These are phyloP conservation scores for Isabelozyma heimii DNA, from an alignment of 805 yeast species.

Conservation along the genomic window DNA sequence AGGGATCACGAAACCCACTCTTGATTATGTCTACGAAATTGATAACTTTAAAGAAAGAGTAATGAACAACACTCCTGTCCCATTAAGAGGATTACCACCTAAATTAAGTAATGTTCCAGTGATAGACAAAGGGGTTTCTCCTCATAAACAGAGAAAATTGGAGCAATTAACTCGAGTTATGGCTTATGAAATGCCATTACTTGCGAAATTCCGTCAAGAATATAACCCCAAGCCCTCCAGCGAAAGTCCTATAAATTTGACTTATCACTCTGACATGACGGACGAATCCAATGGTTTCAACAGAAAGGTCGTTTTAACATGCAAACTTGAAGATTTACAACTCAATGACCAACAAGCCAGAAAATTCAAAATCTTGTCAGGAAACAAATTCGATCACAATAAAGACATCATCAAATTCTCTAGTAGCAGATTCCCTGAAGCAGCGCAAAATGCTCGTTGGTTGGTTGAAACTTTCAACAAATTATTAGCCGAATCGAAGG, in stretches of 20 bases:
- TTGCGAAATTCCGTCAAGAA: constrained; percentile 70
- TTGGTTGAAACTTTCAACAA: constrained; percentile 62
- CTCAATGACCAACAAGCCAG: constrained; percentile 55
- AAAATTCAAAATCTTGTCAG: constrained; percentile 77
- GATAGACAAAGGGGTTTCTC: constrained; percentile 31
- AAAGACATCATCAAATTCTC: constrained; percentile 63
- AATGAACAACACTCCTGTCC: constrained; percentile 40
- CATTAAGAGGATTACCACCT: constrained; percentile 36
- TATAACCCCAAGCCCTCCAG: constrained; percentile 49
- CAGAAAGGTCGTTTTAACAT: constrained; percentile 61
- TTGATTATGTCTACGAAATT: constrained; percentile 39
- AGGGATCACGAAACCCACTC: constrained; percentile 25
- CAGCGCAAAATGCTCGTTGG: constrained; percentile 82
- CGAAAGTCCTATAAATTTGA: constrained; percentile 58
- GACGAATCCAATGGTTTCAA: constrained; percentile 69
- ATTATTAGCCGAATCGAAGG: constrained; percentile 64
- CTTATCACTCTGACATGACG: constrained; percentile 63
- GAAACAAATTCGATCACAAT: constrained; percentile 66
- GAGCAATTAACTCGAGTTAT: constrained; percentile 78
- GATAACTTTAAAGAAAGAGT: constrained; percentile 41
- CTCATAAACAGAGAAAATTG: constrained; percentile 60
- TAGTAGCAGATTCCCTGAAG: constrained; percentile 63
- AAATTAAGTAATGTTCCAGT: constrained; percentile 35
- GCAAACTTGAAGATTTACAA: constrained; percentile 52
- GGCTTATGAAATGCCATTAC: constrained; percentile 88